Percentiles rank a stretch among this genome's conserved stretches.
phyloP scores from a whole-genome alignment of 441 rosid species.

The Syzygium malaccense region DNA sequence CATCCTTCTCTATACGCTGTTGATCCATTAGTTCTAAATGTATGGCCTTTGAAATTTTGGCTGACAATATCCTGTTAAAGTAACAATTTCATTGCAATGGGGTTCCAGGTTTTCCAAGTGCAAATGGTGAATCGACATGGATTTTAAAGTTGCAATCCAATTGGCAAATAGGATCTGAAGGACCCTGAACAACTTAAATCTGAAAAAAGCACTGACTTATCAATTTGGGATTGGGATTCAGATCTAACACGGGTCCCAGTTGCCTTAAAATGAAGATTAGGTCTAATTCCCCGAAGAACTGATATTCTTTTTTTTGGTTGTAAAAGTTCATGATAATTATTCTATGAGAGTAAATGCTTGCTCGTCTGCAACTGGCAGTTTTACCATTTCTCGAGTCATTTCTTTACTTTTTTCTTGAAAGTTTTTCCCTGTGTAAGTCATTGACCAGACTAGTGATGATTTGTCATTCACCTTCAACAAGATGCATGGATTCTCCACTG shows the following conservation, averaged over 20 bases:
- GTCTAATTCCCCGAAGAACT: not conserved
- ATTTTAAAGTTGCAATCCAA: not conserved
- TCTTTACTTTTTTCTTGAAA: constrained; percentile 5
- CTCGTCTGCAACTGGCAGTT: not conserved
- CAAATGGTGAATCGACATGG: not conserved
- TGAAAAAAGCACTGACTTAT: not conserved
- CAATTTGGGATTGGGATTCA: not conserved
- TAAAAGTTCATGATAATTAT: not conserved
- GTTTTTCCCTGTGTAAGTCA: constrained; percentile 6
- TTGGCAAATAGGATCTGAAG: not conserved
- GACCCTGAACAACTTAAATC: not conserved
- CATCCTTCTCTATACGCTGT: not conserved
- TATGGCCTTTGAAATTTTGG: not conserved
- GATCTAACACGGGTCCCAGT: not conserved
- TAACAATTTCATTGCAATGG: not conserved
- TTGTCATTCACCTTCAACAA: constrained; percentile 25
- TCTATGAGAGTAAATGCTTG: not conserved
- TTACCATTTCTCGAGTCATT: not conserved
- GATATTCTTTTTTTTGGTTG: not conserved
- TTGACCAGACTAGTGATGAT: constrained; percentile 39
- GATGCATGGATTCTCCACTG: constrained; percentile 94
- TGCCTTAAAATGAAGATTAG: not conserved
- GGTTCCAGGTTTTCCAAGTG: not conserved
- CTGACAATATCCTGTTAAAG: not conserved
- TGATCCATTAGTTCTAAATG: not conserved